Evolutionary conservation across 805 yeast species (phyloP).

Genomic region (Starmerella bombicola): DNA sequence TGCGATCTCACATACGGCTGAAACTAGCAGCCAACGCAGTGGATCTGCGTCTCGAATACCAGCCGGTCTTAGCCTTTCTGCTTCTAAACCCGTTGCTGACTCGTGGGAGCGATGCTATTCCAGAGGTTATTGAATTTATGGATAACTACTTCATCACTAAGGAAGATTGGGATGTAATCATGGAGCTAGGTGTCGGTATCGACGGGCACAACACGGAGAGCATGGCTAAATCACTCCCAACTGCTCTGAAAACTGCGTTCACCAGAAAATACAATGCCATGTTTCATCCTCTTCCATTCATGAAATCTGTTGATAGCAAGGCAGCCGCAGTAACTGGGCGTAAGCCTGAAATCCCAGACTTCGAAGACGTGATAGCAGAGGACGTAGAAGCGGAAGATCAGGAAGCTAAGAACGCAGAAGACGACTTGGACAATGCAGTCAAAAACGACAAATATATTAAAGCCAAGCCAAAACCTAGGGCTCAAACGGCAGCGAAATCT

Average conservation of each 20-base stretch:
- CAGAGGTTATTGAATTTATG: conserved; percentile 53
- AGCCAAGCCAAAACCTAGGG: conserved; percentile 12
- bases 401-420: conserved; percentile 16
- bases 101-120: conserved; percentile 51
- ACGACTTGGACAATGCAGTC: conserved; percentile 28
- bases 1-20: conserved; percentile 77
- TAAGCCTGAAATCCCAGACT: conserved; percentile 39
- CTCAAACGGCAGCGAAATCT: conserved; percentile 8
- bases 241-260: conserved; percentile 71
- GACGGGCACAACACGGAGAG: conserved; percentile 30
- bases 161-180: conserved; percentile 82
- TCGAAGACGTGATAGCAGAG: conserved; percentile 62
- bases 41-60: conserved; percentile 64
- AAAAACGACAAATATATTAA: conserved; percentile 24
- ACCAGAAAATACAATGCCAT: conserved; percentile 69
- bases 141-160: conserved; percentile 77
- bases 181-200: conserved; percentile 69
- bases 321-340: conserved; percentile 28
- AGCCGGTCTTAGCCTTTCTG: conserved; percentile 49
- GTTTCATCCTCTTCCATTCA: conserved; percentile 76
- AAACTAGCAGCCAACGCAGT: conserved; percentile 62
- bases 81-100: conserved; percentile 47
- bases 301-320: conserved; percentile 37
- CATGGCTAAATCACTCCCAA: conserved; percentile 50
- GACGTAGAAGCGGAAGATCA: conserved; percentile 27